Percentiles rank a stretch among this genome's conserved stretches.
Evolutionary conservation across 495 filamentous ascomycete genomes (phyloP).

Genomic region (Monascus purpureus): DNA sequence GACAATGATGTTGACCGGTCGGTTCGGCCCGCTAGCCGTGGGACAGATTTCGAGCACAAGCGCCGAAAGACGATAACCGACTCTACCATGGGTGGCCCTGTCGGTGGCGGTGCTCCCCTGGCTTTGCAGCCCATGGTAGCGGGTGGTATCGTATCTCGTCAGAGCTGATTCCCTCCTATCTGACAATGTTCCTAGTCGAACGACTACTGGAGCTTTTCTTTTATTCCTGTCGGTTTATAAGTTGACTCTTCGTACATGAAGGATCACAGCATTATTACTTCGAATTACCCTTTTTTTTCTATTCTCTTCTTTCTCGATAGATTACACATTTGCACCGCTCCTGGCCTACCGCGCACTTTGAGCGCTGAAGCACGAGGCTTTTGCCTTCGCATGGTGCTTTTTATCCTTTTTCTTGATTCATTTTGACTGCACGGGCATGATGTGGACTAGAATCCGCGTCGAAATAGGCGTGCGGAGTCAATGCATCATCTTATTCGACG

Average conservation of each 20-base stretch:
- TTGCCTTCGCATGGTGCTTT: conserved; percentile 1
- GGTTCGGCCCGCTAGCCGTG: conserved; percentile 52
- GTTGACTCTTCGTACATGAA: not conserved
- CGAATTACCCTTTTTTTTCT: not conserved
- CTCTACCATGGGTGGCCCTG: conserved; percentile 32
- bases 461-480: too few relatives aligned
- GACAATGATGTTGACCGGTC: conserved; percentile 63
- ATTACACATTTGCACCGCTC: conserved; percentile 5
- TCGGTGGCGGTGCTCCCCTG: conserved; percentile 23
- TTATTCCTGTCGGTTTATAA: not conserved
- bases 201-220: not conserved
- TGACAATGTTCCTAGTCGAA: not conserved
- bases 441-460: too few relatives aligned
- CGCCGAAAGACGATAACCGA: conserved; percentile 71
- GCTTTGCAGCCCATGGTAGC: conserved; percentile 31
- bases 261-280: not conserved
- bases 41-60: conserved; percentile 56
- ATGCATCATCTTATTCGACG: too few relatives aligned
- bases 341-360: not conserved
- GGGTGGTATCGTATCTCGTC: conserved; percentile 23
- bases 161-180: conserved; percentile 17
- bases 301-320: conserved; percentile 10
- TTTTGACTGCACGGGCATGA: too few relatives aligned
- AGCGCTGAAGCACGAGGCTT: not conserved
- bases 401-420: not conserved